phyloP scores from a whole-genome alignment of 257 asterid genomes.

The Nicotiana tabacum region DNA sequence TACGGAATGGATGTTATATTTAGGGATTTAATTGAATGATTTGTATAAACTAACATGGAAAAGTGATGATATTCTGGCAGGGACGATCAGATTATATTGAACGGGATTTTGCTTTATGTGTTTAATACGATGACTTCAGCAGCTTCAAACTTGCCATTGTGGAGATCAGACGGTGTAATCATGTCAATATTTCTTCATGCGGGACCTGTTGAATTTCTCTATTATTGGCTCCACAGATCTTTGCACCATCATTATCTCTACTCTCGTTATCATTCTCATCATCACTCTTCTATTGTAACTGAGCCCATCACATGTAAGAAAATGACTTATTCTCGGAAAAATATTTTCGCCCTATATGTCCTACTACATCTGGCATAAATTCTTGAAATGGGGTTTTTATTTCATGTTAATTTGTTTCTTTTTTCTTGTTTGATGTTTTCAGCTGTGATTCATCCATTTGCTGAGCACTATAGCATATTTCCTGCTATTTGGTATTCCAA shows the following conservation, averaged over 20 bases:
- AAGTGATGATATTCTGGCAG: not conserved
- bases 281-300: constrained; percentile 9
- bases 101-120: not conserved
- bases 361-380: too few relatives aligned
- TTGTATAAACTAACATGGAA: not conserved
- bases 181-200: not conserved
- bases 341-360: too few relatives aligned
- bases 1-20: too few relatives aligned
- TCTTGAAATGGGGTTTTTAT: not conserved
- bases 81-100: constrained; percentile 9
- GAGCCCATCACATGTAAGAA: constrained; percentile 10
- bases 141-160: not conserved
- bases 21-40: too few relatives aligned
- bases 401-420: not conserved
- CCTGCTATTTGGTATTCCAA: constrained; percentile 57
- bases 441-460: constrained; percentile 95
- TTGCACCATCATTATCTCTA: constrained; percentile 12
- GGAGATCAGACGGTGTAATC: not conserved
- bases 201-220: constrained; percentile 9
- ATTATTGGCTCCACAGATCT: not conserved
- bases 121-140: not conserved
- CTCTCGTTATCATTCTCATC: constrained; percentile 10
- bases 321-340: too few relatives aligned
- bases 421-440: not conserved
- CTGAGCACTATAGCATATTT: constrained; percentile 77